Base-by-base conservation (phyloP, 768 basidiomycete species). In the Hortiboletus campestris region DNA sequence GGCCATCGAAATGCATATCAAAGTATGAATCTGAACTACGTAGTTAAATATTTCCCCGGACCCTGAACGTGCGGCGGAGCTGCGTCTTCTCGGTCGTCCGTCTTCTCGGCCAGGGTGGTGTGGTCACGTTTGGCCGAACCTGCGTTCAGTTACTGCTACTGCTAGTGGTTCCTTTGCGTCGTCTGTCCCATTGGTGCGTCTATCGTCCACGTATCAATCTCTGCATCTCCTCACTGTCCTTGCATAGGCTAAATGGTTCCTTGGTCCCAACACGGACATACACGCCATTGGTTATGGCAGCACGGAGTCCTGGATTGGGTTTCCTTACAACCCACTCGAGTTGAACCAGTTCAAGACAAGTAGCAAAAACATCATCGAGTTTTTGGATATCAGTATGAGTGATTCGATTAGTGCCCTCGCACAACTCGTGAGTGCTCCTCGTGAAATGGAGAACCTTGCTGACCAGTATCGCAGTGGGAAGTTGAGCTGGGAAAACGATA, bases 391-490 rank as follows among this genome's bases (percentile, higher is more conserved):
- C 35, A 25, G 29, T 19, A 40, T 45, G 55, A 34, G 39, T 19
- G 43, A 39, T 32, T 53, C 50, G 2, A 45, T 47, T 14, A n/a
- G 2, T 39, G 22, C 28, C 4, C 22, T 61, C 12, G 47, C 38
- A 13, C 46, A 51, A 25, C 19, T 54, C 2, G 58, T 60, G 43
- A n/a, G 49, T 55, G n/a, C 11, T 31, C 36, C 29, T 20, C 19
- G n/a, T n/a, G 22, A 45, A n/a, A 36, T 5, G 10, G 39, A 6
- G 34, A 4, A 3, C n/a, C 29, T 46, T 22, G 16, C 47, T 48
- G 51, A 66, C n/a, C 13, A 22, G 29, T 1, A 47, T 48, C 9
- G 12, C 22, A 67, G 66, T 65, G 59, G 62, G 58, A 59, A n/a
- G 43, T 58, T 11, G 42, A 58, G 28, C 2, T 34, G n/a, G 58